phyloP scores from a whole-genome alignment of 805 yeast genomes.

The Lachancea kluyveri region DNA sequence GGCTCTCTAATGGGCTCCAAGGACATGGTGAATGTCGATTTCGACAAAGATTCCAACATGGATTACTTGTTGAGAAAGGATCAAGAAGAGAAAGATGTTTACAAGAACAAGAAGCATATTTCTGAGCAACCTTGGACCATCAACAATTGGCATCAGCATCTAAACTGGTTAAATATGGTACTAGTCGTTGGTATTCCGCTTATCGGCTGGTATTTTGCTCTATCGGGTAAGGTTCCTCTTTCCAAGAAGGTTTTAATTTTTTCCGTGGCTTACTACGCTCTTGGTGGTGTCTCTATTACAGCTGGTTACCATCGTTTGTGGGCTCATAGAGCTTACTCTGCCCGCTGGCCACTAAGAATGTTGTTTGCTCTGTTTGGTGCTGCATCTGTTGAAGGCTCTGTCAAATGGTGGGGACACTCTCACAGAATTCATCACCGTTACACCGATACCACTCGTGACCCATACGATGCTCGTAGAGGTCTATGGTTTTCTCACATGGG shows the following conservation, averaged over 20 bases:
- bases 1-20: constrained; percentile 81
- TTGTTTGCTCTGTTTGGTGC: constrained; percentile 76
- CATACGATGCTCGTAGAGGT: constrained; percentile 79
- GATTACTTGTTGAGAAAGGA: constrained; percentile 41
- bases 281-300: constrained; percentile 71
- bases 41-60: constrained; percentile 35
- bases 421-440: constrained; percentile 85
- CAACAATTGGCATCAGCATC: constrained; percentile 63
- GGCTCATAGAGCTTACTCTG: constrained; percentile 70
- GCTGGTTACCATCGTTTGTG: constrained; percentile 81
- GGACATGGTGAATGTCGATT: constrained; percentile 59
- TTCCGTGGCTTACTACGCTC: constrained; percentile 45
- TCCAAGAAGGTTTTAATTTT: constrained; percentile 41
- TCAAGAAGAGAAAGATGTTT: constrained; percentile 35
- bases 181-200: constrained; percentile 59
- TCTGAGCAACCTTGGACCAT: constrained; percentile 76
- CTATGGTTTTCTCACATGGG: constrained; percentile 83
- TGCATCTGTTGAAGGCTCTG: constrained; percentile 77
- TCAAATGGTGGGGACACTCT: constrained; percentile 85
- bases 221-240: constrained; percentile 39
- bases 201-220: constrained; percentile 43
- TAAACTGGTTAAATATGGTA: constrained; percentile 71
- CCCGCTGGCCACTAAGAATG: constrained; percentile 51
- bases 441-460: constrained; percentile 78
- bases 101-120: constrained; percentile 42